Base-by-base conservation (phyloP, 2,329 filamentous ascomycete genomes). In the Ophiosphaerella narmari region DNA sequence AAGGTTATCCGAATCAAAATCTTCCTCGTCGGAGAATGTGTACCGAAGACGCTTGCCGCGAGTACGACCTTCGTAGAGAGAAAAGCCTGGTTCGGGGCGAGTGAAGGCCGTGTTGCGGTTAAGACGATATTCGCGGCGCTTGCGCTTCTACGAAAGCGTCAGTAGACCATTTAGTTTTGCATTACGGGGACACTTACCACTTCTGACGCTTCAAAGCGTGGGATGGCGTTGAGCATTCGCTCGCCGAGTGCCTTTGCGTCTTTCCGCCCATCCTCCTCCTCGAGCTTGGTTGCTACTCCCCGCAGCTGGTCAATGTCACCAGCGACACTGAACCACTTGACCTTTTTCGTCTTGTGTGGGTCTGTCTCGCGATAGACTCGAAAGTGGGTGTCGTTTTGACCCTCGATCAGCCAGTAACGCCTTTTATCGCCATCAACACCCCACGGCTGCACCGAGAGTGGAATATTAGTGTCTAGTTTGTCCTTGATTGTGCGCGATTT, bases 31-130 rank as follows among this genome's bases (percentile, higher is more conserved):
- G 0, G 91, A 95, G 68, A 90, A 99, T 0, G 91, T 99, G 69
- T 99, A 99, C 74, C 92, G 95, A 76, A 96, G 89, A 54, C 93
- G 89, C 79, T 99, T 97, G 48, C 94, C 94, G 51, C 94, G 86
- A 5, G 95, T 99, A 45, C 94, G 90, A 42, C 94, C 94, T 77
- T 99, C 94, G 72, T 99, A 99, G 50, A 96, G 80, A 1, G 92
- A 97, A 70, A 93, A 95, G 4, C 91, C 91, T 8, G 89, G 87
- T 62, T 96, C 92, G 5, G 91, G 91, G 5, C 91, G 85, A 59
- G 88, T 83, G 75, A 97, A 97, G 51, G 89, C 87, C 54, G 93
- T 90, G 68, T 93, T 93, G 56, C 90, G 90, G 63, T 86, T 82
- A 68, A 90, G 84, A 13, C 94, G 87, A 67, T 99, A 97, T 66